Conservation (phyloP, 139 green algal species). For the Diplosphaera chodatii region DNA sequence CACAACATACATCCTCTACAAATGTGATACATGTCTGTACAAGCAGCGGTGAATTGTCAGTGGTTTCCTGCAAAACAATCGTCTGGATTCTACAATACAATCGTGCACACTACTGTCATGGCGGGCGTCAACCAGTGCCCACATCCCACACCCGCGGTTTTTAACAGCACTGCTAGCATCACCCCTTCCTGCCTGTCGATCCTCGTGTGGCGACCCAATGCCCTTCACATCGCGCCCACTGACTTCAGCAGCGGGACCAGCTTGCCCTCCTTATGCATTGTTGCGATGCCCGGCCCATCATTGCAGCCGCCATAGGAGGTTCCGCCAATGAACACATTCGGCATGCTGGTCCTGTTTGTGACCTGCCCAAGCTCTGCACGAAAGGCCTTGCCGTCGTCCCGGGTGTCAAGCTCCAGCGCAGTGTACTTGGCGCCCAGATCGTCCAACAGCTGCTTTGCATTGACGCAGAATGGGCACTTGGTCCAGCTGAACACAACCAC, state of each 20-base stretch:
- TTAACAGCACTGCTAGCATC: too few relatives aligned
- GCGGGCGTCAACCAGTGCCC: too few relatives aligned
- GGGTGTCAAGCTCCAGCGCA: slow-evolving; percentile 45
- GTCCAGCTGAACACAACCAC: slow-evolving; percentile 35
- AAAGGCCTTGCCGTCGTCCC: slow-evolving; percentile 42
- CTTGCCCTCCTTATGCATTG: slow-evolving; percentile 49
- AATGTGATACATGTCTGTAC: too few relatives aligned
- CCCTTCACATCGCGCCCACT: slow-evolving; percentile 41
- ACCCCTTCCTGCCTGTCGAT: too few relatives aligned
- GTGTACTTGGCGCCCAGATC: slow-evolving; percentile 42
- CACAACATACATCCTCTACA: too few relatives aligned
- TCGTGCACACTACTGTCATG: too few relatives aligned
- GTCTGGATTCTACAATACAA: too few relatives aligned
- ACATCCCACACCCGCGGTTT: too few relatives aligned
- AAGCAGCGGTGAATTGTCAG: too few relatives aligned
- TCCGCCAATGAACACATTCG: slow-evolving; percentile 53
- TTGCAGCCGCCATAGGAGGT: slow-evolving; percentile 52
- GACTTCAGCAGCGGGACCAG: slow-evolving; percentile 50
- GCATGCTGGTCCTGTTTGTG: slow-evolving; percentile 48
- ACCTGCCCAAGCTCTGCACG: slow-evolving; percentile 45
- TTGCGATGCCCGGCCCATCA: slow-evolving; percentile 56
- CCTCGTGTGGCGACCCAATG: too few relatives aligned
- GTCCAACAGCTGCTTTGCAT: slow-evolving; percentile 46
- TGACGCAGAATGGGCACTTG: slow-evolving; percentile 45
- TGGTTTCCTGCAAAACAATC: too few relatives aligned